These are phyloP conservation scores for Marchantia polymorpha DNA, from an alignment of 225 moss, liverwort and hornwort species.

Conservation along the genomic window DNA sequence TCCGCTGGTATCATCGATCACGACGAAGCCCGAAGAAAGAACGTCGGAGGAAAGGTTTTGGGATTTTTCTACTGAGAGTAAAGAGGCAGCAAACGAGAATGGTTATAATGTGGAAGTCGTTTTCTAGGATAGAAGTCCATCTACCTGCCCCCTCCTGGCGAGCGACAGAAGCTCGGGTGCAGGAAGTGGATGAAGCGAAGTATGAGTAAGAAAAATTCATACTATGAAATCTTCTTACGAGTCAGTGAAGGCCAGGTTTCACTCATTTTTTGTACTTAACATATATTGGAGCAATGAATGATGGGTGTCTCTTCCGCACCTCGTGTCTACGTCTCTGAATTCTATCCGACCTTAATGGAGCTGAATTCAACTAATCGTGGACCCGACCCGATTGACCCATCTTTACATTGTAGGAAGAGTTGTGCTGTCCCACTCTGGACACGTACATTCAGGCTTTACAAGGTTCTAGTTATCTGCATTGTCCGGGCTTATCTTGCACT, in stretches of 20 bases:
- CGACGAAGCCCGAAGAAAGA: slow-evolving; percentile 66
- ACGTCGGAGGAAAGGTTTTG: slow-evolving; percentile 71
- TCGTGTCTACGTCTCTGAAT: neutral
- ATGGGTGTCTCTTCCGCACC: neutral
- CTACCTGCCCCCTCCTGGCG: neutral
- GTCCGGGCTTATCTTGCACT: too few species aligned
- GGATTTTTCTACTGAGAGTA: slow-evolving; percentile 63
- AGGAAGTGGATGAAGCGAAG: slow-evolving; percentile 7
- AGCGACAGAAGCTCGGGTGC: slow-evolving; percentile 11
- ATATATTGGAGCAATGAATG: slow-evolving; percentile 10
- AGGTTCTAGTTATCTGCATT: too few species aligned
- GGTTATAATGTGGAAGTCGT: neutral
- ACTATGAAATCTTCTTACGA: neutral
- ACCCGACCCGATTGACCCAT: neutral
- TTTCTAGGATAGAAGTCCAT: neutral
- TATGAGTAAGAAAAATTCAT: neutral
- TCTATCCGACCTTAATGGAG: neutral
- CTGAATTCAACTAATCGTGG: neutral
- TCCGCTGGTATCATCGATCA: slow-evolving; percentile 74
- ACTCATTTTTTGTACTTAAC: neutral
- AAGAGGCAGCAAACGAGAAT: slow-evolving; percentile 1
- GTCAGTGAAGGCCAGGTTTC: slow-evolving; percentile 4
- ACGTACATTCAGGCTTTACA: neutral
- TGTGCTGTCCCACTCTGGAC: neutral
- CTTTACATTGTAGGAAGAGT: neutral